Evolutionary conservation across 179 eudicot genomes (phyloP).

Genomic region (Spergularia azorica): DNA sequence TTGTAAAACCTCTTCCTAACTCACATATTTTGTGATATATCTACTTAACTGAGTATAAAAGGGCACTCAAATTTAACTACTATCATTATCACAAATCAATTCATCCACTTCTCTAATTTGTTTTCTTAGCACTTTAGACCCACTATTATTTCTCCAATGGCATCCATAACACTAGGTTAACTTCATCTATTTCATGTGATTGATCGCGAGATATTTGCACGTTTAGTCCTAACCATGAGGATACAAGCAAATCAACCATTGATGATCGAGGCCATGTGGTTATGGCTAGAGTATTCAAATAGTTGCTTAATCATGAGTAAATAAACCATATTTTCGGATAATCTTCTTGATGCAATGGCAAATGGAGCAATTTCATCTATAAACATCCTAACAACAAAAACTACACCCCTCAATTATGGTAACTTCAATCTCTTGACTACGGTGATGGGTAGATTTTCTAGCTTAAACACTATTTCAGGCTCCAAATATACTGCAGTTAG

Average conservation of each 20-base stretch:
- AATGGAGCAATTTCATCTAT: slow-evolving; percentile 42
- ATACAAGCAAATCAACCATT: slow-evolving; percentile 38
- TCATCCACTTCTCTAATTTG: not conserved
- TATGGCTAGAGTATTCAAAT: slow-evolving; percentile 38
- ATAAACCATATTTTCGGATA: slow-evolving; percentile 17
- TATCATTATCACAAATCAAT: not conserved
- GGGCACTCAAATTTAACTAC: not conserved
- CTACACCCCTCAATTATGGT: slow-evolving; percentile 28
- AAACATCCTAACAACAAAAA: slow-evolving; percentile 23
- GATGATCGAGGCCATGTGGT: slow-evolving; percentile 43
- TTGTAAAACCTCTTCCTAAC: no score
- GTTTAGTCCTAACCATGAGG: slow-evolving; percentile 31
- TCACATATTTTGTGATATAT: no score
- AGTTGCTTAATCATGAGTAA: slow-evolving; percentile 17
- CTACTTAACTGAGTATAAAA: no score
- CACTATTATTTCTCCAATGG: slow-evolving; percentile 31
- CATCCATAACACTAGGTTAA: slow-evolving; percentile 37
- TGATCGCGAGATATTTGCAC: slow-evolving; percentile 36
- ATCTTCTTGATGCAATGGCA: slow-evolving; percentile 32
- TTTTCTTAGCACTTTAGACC: not conserved
- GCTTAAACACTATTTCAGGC: slow-evolving; percentile 23
- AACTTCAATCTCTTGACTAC: slow-evolving; percentile 32
- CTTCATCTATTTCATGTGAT: slow-evolving; percentile 34
- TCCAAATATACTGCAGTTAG: slow-evolving; percentile 38
- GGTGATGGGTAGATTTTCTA: slow-evolving; percentile 28